Base-by-base conservation (phyloP, 2,329 filamentous ascomycete species). In the Bipolaris cookei region DNA sequence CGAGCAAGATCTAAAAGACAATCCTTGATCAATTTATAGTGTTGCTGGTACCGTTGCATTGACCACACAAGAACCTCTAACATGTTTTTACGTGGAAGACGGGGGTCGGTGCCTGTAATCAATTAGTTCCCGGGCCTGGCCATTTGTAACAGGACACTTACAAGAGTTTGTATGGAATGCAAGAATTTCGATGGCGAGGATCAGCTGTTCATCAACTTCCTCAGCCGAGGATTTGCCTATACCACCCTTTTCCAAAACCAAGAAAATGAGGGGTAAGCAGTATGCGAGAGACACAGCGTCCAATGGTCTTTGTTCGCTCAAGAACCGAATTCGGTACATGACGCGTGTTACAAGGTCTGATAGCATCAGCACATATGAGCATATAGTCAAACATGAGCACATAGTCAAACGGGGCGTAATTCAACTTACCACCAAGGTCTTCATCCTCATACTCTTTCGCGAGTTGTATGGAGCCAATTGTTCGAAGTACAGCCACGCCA, bases 11-110 rank as follows among this genome's bases (percentile, higher is more conserved):
- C 92, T 51, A 90, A 84, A 62, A 99, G 86, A 69, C 92, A 96
- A 76, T 99, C 95, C 75, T 94, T 97, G 78, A 97, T 87, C 56
- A 93, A 82, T 77, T 97, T 97, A 81, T 97, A 97, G 77, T 99
- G 95, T 71, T 96, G 92, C 42, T 88, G 89, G 75, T 96, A 97
- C 58, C 80, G 85, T 73, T 96, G 91, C 90, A 99, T 96, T 1
- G 92, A 89, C 42, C 82, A 82, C 54, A 97, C 88, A 35, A 99
- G 81, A 3, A 85, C 82, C 2, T 85, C 81, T 3, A 98, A 77
- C 35, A 97, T 82, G 56, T 92, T 86, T 49, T 85, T 83, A 7
- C 95, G 88, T 28, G 94, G 92, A 23, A 97, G 84, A 30, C 88
- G 85, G 49, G 85, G 82, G 67, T 97, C 90, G 28, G 86, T 83